A percentile compares a stretch with the other conserved stretches of the same genome.
phyloP scores from a whole-genome alignment of 768 basidiomycete genomes.

The Leccinum arenicola region DNA sequence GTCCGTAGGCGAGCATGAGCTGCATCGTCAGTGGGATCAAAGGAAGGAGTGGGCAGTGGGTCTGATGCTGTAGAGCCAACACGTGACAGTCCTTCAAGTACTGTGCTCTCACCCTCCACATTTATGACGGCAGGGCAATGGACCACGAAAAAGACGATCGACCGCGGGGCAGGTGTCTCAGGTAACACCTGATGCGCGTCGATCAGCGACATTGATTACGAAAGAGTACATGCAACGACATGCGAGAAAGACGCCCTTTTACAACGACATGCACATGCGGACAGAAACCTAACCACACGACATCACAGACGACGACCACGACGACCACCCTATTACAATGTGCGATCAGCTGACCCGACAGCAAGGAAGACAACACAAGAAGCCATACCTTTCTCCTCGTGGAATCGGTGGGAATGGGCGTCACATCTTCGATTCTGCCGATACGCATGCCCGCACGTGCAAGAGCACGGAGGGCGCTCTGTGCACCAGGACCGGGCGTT shows the following conservation, averaged over 20 bases:
- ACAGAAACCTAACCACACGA: constrained; percentile 10
- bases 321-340: constrained; percentile 79
- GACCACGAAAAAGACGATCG: constrained; percentile 32
- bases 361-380: not conserved
- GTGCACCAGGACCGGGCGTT: constrained; percentile 97
- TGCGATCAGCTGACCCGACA: constrained; percentile 1
- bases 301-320: constrained; percentile 92
- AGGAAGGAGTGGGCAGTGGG: not conserved
- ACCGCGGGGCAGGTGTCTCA: constrained; percentile 75
- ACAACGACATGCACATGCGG: constrained; percentile 11
- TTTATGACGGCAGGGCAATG: not conserved
- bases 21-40: constrained; percentile 35
- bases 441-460: constrained; percentile 98
- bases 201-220: constrained; percentile 67
- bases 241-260: constrained; percentile 24
- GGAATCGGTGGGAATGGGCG: constrained; percentile 94
- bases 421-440: constrained; percentile 97
- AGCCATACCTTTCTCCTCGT: constrained; percentile 88
- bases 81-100: not conserved
- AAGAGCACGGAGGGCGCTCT: constrained; percentile 95
- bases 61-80: not conserved
- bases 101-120: not conserved
- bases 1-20: constrained; percentile 52
- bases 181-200: constrained; percentile 75
- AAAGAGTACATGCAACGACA: constrained; percentile 36